A percentile compares a stretch with the other conserved stretches of the same genome.
Conservation (phyloP, 2,329 filamentous ascomycete genomes). For the Cercospora zeina region DNA sequence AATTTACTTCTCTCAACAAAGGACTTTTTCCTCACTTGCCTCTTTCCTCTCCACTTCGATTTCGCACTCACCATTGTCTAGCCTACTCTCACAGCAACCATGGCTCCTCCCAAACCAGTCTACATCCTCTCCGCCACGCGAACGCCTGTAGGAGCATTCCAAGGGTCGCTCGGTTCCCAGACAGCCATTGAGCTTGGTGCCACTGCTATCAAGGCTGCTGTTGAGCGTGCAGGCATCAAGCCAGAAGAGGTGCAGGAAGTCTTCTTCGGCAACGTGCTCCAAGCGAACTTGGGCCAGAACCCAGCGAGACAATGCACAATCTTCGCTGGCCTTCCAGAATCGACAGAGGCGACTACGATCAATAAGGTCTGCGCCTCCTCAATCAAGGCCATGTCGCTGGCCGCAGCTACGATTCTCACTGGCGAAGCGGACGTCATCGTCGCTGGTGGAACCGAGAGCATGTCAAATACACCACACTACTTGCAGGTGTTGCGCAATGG, state of each 20-base stretch:
- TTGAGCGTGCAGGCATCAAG: constrained; percentile 85
- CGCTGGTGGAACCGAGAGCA: constrained; percentile 93
- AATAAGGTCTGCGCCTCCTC: constrained; percentile 99
- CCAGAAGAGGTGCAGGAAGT: constrained; percentile 90
- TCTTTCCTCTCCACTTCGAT: background rate
- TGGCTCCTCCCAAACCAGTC: constrained; percentile 80
- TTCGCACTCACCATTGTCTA: background rate
- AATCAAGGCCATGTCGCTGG: constrained; percentile 91
- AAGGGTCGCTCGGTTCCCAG: constrained; percentile 86
- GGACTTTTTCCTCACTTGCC: background rate
- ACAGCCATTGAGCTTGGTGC: constrained; percentile 84
- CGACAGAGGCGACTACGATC: constrained; percentile 83
- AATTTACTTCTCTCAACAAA: constrained; percentile 4
- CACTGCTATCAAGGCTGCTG: constrained; percentile 77
- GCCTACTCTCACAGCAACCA: constrained; percentile 41
- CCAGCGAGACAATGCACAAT: constrained; percentile 93
- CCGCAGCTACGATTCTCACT: constrained; percentile 95
- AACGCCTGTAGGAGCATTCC: constrained; percentile 90
- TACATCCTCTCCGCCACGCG: constrained; percentile 82
- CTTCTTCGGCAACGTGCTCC: constrained; percentile 97
- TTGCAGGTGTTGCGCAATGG: constrained; percentile 82
- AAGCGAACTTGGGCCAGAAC: constrained; percentile 92
- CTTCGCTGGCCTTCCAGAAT: constrained; percentile 77
- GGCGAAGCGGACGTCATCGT: constrained; percentile 91
- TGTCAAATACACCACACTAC: constrained; percentile 98